Base-by-base conservation (phyloP, 2,329 filamentous ascomycete species). In the Fonsecaea pedrosoi region DNA sequence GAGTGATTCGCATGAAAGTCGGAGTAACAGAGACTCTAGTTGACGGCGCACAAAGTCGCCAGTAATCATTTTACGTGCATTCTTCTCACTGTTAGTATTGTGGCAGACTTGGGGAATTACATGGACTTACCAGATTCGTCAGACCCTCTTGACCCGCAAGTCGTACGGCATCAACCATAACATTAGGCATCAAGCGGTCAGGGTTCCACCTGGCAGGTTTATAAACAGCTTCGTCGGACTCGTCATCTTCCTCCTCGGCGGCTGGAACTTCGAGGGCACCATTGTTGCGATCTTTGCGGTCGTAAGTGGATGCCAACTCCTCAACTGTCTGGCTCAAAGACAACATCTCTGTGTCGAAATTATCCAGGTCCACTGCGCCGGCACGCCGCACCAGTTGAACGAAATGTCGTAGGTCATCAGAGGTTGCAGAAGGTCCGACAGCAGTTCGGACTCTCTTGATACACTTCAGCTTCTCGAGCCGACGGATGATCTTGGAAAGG, bases 1-100 rank as follows among this genome's bases (percentile, higher is more conserved):
- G 62, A 86, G 82, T 83, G 86, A 88, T 62, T 81, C 78, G 64
- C 87, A 82, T 1, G 84, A 84, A 42, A 89, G 71, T 32, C 85
- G 82, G 57, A 76, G 76, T 25, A 89, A 73, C 21, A 82, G 76
- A 35, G 82, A 80, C 71, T 89, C 87, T 35, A 87, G 72, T 0
- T 86, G 84, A 58, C 85, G 79, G 61, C 81, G 81, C 76, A 83
- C 87, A 70, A 85, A 83, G 9, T 76, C 75, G 9, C 87, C 86
- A 73, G 77, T 80, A 7, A 85, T 75, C 53, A 81, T 76, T 77
- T 80, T 57, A 54, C 64, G 69, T 40, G 63, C 54, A 54, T 40
- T 59, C 60, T 56, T 42, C 35, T 25, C 2, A 21, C 34, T 30
- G 37, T 69, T 62, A 69, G 67, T 12, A 48, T 40, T 12, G 21